Percentiles rank a stretch among this genome's conserved stretches.
phyloP scores from a whole-genome alignment of 768 basidiomycete genomes.

The Russula foetens region DNA sequence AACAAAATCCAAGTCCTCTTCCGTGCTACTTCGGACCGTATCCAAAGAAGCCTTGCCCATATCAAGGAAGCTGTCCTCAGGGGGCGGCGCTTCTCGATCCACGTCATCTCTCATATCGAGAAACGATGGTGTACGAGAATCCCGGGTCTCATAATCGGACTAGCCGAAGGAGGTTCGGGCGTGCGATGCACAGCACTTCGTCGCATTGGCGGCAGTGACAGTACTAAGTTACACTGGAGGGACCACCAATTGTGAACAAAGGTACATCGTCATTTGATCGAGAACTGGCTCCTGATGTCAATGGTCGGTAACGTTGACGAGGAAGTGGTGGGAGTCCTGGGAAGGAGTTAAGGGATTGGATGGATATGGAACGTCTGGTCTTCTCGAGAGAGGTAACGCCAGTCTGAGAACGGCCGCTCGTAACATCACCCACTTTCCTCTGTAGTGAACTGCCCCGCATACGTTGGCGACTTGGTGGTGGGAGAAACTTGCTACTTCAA shows the following conservation, averaged over 20 bases:
- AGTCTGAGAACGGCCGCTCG: slow-evolving; percentile 1
- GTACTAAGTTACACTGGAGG: slow-evolving; percentile 24
- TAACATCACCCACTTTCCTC: background rate
- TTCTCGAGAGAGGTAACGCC: background rate
- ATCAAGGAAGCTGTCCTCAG: slow-evolving; percentile 35
- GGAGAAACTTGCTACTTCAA: background rate
- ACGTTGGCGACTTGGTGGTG: background rate
- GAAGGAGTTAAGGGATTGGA: slow-evolving; percentile 27
- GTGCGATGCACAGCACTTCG: slow-evolving; percentile 2
- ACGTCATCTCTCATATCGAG: slow-evolving; percentile 48
- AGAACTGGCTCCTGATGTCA: slow-evolving; percentile 6
- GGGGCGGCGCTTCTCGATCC: slow-evolving; percentile 18
- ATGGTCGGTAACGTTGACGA: slow-evolving; percentile 27
- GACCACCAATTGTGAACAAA: slow-evolving; percentile 6
- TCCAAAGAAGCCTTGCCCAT: slow-evolving; percentile 36
- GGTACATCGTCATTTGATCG: slow-evolving; percentile 9
- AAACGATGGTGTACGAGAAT: slow-evolving; percentile 66
- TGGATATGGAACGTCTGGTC: slow-evolving; percentile 13
- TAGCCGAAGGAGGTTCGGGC: slow-evolving; percentile 6
- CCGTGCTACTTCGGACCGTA: slow-evolving; percentile 27
- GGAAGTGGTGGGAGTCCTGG: slow-evolving; percentile 47
- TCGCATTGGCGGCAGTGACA: slow-evolving; percentile 31
- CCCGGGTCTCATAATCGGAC: slow-evolving; percentile 32
- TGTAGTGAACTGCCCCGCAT: slow-evolving; percentile 3
- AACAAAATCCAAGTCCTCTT: slow-evolving; percentile 25